A percentile compares a stretch with the other conserved stretches of the same genome.
phyloP scores from a whole-genome alignment of 148 eudicot genomes.

The Hydrangea macrophylla region DNA sequence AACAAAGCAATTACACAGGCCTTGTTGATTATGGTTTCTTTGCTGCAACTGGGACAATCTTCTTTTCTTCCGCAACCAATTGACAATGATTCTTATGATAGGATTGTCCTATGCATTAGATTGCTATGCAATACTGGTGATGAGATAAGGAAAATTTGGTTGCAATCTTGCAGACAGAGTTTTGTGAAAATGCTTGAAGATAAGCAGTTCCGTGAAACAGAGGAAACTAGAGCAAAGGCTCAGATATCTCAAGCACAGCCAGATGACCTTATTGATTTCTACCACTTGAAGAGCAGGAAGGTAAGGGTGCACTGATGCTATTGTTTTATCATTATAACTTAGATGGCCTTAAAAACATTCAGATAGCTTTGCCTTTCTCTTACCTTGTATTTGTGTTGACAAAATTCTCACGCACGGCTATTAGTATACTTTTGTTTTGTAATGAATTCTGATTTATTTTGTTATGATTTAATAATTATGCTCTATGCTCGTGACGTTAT shows the following conservation, averaged over 20 bases:
- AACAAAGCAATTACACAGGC: constrained; percentile 62
- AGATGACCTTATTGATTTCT: constrained; percentile 95
- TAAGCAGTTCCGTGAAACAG: constrained; percentile 86
- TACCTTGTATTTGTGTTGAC: background rate
- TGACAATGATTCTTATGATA: constrained; percentile 83
- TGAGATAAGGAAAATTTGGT: constrained; percentile 75
- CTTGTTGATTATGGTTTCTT: constrained; percentile 67
- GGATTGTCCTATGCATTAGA: constrained; percentile 81
- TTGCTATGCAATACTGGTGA: constrained; percentile 72
- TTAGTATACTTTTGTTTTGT: background rate
- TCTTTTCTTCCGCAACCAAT: constrained; percentile 87
- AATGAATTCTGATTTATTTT: constrained; percentile 1
- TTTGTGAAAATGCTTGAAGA: constrained; percentile 92
- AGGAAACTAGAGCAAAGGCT: constrained; percentile 88
- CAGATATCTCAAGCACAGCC: constrained; percentile 84
- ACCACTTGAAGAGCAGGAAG: constrained; percentile 96
- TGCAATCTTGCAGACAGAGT: constrained; percentile 82
- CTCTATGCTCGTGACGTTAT: no score
- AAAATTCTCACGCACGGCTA: background rate
- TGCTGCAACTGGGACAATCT: constrained; percentile 89
- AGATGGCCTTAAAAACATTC: background rate
- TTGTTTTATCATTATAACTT: background rate
- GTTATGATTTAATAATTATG: background rate
- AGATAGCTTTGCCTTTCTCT: background rate
- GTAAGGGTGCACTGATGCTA: constrained; percentile 31